Base-by-base conservation (phyloP, 495 filamentous ascomycete genomes). In the Penicillium waksmanii region DNA sequence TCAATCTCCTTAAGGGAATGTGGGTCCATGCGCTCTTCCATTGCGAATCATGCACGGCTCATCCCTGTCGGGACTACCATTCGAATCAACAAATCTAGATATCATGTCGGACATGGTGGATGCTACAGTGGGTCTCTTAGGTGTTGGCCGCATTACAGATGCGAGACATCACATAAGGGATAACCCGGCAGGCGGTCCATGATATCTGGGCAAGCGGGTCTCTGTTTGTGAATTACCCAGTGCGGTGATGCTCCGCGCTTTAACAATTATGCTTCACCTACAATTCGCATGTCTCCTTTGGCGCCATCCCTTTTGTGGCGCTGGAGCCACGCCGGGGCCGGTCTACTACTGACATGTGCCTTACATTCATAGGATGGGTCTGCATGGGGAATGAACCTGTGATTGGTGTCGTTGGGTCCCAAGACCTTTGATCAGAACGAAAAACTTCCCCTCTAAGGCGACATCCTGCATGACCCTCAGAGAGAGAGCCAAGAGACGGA, bases 161-260 rank as follows among this genome's bases (percentile, higher is more conserved):
- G 58, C 58, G 67, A 70, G 62, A 60, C 60, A 65, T 67, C 67
- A 70, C 60, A 70, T 44, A 61, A 66, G 63, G 60, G 64, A 63
- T 62, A 51, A n/a, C 50, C 34, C 43, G 40, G 40, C 47, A 49
- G 23, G 11, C 43, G 13, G 19, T 42, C 27, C 47, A 48, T 57
- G 42, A 58, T 60, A 57, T 57, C 59, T 54, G 53, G 44, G 55
- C 55, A 50, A 34, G 56, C 46, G 46, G 46, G 46, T 48, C 46
- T 55, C 56, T 65, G 27, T 57, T 65, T 63, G 57, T 31, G 23
- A 58, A 60, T 67, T 61, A 35, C 59, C 55, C 46, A 62, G 56
- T 34, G 2, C 5, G 64, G 59, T 33, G 17, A 61, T 43, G 64
- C 57, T 59, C 60, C 38, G 57, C 58, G n/a, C 18, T 33, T 35